Base-by-base conservation (phyloP, 345 rosid species). In the Dipteronia sinensis region DNA sequence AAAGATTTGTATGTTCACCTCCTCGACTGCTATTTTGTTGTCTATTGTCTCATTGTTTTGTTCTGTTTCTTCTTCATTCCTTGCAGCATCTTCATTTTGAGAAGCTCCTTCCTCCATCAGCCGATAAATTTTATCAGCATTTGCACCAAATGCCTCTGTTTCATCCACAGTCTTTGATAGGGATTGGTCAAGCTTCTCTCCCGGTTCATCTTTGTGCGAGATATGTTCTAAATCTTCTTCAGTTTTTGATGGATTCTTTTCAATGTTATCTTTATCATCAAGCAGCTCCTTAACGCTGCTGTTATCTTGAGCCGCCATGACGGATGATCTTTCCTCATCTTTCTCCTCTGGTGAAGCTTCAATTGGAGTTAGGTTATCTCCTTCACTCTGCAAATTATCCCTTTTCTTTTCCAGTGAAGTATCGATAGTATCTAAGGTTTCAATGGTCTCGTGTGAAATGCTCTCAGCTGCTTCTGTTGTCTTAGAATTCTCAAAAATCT, bases 1-100 rank as follows among this genome's bases (percentile, higher is more conserved):
- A n/a, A n/a, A n/a, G n/a, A n/a, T n/a, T n/a, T n/a, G 19, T 74
- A 47, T 34, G 0, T 56, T 53, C 58, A 84, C 87, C 87, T 84
- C 69, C 68, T 40, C 59, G 3, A 22, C 38, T 29, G 46, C 44
- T 58, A 67, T 64, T 20, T 31, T 68, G 27, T 53, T 27, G 1
- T 56, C 80, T 38, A 74, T 10, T 27, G 29, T 53, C 44, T 59
- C 79, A 69, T 29, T 64, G 20, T 10, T 56, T 64, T 66, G 55
- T 70, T 74, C 76, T 31, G n/a, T 47, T 56, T 69, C 66, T 65
- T 13, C 69, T 17, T 19, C 73, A 63, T 55, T 65, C 40, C n/a
- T n/a, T n/a, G n/a, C n/a, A n/a, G n/a, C n/a, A n/a, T n/a, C n/a
- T n/a, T n/a, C n/a, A n/a, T n/a, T n/a, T n/a, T 27, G 76, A 55